These are phyloP conservation scores for Cryptococcus depauperatus DNA, from an alignment of 1,284 basidiomycete species.

Conservation along the genomic window DNA sequence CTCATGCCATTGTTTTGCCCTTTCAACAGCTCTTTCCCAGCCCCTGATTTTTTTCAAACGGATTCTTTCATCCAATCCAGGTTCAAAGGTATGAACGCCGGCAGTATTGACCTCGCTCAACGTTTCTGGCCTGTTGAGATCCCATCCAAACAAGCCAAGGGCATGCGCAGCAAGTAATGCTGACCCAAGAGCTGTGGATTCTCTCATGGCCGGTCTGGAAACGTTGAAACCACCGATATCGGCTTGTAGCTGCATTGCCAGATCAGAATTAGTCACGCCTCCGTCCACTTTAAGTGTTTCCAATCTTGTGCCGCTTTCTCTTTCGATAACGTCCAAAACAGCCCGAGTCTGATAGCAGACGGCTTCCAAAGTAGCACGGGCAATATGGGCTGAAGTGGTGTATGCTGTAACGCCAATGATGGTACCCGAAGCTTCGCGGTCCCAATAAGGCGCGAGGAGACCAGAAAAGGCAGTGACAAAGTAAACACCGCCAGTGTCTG, in stretches of 20 bases:
- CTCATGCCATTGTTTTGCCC: slow-evolving; percentile 63
- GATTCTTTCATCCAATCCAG: slow-evolving; percentile 52
- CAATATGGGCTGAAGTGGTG: slow-evolving; percentile 88
- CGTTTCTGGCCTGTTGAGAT: slow-evolving; percentile 74
- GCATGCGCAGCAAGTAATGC: slow-evolving; percentile 91
- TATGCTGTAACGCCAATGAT: slow-evolving; percentile 65
- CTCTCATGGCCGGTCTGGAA: slow-evolving; percentile 88
- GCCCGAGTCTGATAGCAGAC: slow-evolving; percentile 71
- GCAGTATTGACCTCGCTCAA: slow-evolving; percentile 82
- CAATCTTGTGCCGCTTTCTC: slow-evolving; percentile 65
- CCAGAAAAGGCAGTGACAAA: slow-evolving; percentile 96
- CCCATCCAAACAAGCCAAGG: slow-evolving; percentile 87
- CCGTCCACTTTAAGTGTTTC: slow-evolving; percentile 87
- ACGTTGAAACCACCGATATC: slow-evolving; percentile 89
- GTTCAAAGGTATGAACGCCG: slow-evolving; percentile 64
- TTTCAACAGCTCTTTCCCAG: slow-evolving; percentile 78
- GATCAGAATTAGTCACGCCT: slow-evolving; percentile 70
- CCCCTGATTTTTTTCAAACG: slow-evolving; percentile 59
- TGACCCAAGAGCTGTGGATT: slow-evolving; percentile 93
- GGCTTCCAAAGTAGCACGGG: slow-evolving; percentile 87
- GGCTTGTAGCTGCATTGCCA: slow-evolving; percentile 85
- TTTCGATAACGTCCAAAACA: slow-evolving; percentile 82
- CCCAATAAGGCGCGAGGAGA: slow-evolving; percentile 63
- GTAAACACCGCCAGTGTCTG: slow-evolving; percentile 84
- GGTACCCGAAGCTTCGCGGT: slow-evolving; percentile 35